Conservation (phyloP, 805 yeast genomes). For the Saccharomycopsis selenospora region DNA sequence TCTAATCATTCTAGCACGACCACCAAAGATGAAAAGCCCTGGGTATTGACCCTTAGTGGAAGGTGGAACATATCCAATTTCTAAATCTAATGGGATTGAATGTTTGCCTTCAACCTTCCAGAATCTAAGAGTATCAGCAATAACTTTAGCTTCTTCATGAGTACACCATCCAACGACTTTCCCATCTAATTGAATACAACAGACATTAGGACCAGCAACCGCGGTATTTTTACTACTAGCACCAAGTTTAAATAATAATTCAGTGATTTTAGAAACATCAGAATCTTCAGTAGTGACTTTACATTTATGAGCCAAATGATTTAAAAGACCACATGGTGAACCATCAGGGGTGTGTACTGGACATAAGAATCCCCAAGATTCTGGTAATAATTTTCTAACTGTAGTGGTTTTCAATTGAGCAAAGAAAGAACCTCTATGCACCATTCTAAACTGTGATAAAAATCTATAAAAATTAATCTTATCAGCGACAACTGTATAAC, state of each 20-base stretch:
- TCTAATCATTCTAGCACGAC: slow-evolving; percentile 91
- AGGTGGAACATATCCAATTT: slow-evolving; percentile 96
- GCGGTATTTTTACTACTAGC: slow-evolving; percentile 72
- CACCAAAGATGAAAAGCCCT: slow-evolving; percentile 86
- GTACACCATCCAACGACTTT: slow-evolving; percentile 89
- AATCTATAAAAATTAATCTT: slow-evolving; percentile 96
- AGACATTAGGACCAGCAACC: slow-evolving; percentile 80
- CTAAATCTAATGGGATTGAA: slow-evolving; percentile 79
- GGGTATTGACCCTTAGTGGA: slow-evolving; percentile 95
- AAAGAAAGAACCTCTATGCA: slow-evolving; percentile 98
- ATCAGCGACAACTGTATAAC: slow-evolving; percentile 98
- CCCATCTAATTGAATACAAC: slow-evolving; percentile 94
- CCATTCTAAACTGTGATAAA: slow-evolving; percentile 98
- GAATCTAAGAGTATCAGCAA: slow-evolving; percentile 83
- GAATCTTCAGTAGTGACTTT: slow-evolving; percentile 68
- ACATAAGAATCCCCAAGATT: slow-evolving; percentile 98
- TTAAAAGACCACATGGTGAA: slow-evolving; percentile 95
- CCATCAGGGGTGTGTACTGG: slow-evolving; percentile 99
- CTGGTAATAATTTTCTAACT: slow-evolving; percentile 92
- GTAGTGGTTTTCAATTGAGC: slow-evolving; percentile 97
- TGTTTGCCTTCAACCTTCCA: slow-evolving; percentile 84
- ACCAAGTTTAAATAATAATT: slow-evolving; percentile 62
- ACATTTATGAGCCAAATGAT: slow-evolving; percentile 96
- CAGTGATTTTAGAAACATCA: slow-evolving; percentile 68
- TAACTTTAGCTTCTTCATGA: slow-evolving; percentile 76